These are phyloP conservation scores for Hypoxylon rubiginosum DNA, from an alignment of 2,329 filamentous ascomycete genomes.

Conservation along the genomic window DNA sequence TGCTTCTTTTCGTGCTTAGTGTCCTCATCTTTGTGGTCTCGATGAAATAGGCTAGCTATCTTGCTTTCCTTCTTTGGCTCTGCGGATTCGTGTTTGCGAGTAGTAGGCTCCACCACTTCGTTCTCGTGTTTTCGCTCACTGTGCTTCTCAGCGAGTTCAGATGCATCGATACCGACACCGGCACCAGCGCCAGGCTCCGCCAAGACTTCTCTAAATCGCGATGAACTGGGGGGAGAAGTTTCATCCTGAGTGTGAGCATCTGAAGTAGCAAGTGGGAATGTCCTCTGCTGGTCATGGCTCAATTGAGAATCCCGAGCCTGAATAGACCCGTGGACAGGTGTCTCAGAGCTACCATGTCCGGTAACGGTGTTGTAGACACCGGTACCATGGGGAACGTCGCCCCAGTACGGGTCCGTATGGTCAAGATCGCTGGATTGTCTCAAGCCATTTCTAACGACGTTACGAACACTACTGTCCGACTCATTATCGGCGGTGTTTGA, in stretches of 20 bases:
- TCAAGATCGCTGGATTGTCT: constrained; percentile 31
- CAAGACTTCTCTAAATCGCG: constrained; percentile 39
- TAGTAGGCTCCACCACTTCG: constrained; percentile 5
- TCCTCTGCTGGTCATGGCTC: constrained; percentile 33
- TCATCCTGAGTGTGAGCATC: constrained; percentile 3
- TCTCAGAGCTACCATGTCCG: constrained; percentile 45
- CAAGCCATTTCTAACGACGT: constrained; percentile 34
- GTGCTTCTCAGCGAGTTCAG: constrained; percentile 17
- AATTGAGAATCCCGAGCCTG: constrained; percentile 9
- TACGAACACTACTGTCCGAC: constrained; percentile 7
- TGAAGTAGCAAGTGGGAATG: constrained; percentile 31
- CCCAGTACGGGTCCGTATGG: constrained; percentile 48
- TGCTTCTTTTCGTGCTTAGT: constrained; percentile 24
- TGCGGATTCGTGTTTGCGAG: constrained; percentile 27
- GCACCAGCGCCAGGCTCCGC: constrained; percentile 30
- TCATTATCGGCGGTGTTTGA: neutral
- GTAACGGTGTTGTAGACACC: constrained; percentile 48
- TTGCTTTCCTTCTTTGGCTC: constrained; percentile 26
- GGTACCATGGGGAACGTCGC: constrained; percentile 45
- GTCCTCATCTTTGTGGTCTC: constrained; percentile 25
- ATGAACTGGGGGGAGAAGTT: constrained; percentile 3
- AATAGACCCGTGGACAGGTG: constrained; percentile 26
- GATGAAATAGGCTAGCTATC: constrained; percentile 25
- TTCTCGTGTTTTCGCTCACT: constrained; percentile 18
- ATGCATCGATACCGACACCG: constrained; percentile 24